Evolutionary conservation across 2,329 filamentous ascomycete species (phyloP).

Genomic region (Lecanicillium sp.): DNA sequence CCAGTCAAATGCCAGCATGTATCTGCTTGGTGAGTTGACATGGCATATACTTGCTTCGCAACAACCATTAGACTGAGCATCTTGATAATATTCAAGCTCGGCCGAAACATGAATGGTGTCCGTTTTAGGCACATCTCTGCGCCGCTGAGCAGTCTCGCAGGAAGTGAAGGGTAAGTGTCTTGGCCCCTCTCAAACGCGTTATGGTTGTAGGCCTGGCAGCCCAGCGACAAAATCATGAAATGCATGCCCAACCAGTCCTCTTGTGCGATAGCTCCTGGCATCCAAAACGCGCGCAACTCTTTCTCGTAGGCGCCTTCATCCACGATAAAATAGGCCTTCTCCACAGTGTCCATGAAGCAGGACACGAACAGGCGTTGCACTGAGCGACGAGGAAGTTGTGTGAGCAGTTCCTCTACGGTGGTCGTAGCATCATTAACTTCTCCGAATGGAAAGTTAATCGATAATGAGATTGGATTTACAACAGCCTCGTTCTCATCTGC

Average conservation of each 20-base stretch:
- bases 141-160: slow-evolving; percentile 4
- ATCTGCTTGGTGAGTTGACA: slow-evolving; percentile 13
- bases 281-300: slow-evolving; percentile 10
- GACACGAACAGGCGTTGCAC: slow-evolving; percentile 10
- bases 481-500: background rate
- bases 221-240: slow-evolving; percentile 9
- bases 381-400: background rate
- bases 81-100: slow-evolving; percentile 7
- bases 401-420: background rate
- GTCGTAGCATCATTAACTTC: background rate
- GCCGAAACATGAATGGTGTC: slow-evolving; percentile 10
- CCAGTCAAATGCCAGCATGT: slow-evolving; percentile 15
- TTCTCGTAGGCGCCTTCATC: slow-evolving; percentile 1
- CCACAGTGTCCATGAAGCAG: slow-evolving; percentile 8
- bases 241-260: slow-evolving; percentile 11
- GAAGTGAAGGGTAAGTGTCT: slow-evolving; percentile 3
- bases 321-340: slow-evolving; percentile 8
- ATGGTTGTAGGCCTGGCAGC: slow-evolving; percentile 11
- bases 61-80: slow-evolving; percentile 10
- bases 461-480: slow-evolving; percentile 2
- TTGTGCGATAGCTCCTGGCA: background rate
- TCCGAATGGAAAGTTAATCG: slow-evolving; percentile 15
- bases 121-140: slow-evolving; percentile 12
- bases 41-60: slow-evolving; percentile 13
- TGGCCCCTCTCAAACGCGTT: background rate